These are phyloP conservation scores for Smallanthus sonchifolius DNA, from an alignment of 129 eudicot genomes.

Conservation along the genomic window DNA sequence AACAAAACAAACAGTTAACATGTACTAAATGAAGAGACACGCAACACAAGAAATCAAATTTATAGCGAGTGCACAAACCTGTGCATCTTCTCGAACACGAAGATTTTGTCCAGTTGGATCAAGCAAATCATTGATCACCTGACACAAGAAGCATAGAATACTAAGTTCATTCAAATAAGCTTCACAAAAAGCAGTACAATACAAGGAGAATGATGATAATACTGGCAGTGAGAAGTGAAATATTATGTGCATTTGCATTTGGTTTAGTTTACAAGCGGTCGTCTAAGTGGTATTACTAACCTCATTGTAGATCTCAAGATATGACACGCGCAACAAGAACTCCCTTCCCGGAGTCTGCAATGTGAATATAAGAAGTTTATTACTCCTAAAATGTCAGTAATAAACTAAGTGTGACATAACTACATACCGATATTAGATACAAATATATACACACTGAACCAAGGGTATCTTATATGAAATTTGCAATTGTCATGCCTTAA, in stretches of 20 bases:
- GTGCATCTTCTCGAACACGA: slow-evolving; percentile 99
- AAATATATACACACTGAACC: neutral
- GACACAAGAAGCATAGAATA: slow-evolving; percentile 26
- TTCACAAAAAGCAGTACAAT: neutral
- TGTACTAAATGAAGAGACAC: neutral
- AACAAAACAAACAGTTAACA: neutral
- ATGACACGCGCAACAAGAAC: slow-evolving; percentile 92
- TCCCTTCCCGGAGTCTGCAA: slow-evolving; percentile 98
- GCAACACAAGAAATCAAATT: neutral
- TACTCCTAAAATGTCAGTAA: slow-evolving; percentile 15
- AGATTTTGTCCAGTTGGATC: slow-evolving; percentile 98
- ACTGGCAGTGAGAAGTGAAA: slow-evolving; percentile 3
- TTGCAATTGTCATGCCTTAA: slow-evolving; percentile 1
- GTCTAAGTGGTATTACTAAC: slow-evolving; percentile 36
- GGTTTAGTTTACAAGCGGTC: slow-evolving; percentile 7
- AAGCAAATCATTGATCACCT: slow-evolving; percentile 98
- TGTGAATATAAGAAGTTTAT: slow-evolving; percentile 21
- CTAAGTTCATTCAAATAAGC: slow-evolving; percentile 12
- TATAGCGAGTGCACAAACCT: slow-evolving; percentile 48
- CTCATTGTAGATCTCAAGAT: slow-evolving; percentile 98
- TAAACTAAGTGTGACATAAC: slow-evolving; percentile 11
- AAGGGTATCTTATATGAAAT: neutral
- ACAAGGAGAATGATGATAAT: neutral
- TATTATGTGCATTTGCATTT: neutral
- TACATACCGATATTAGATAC: slow-evolving; percentile 1